Base-by-base conservation (phyloP, 768 basidiomycete genomes). In the Tulasnella sp. region DNA sequence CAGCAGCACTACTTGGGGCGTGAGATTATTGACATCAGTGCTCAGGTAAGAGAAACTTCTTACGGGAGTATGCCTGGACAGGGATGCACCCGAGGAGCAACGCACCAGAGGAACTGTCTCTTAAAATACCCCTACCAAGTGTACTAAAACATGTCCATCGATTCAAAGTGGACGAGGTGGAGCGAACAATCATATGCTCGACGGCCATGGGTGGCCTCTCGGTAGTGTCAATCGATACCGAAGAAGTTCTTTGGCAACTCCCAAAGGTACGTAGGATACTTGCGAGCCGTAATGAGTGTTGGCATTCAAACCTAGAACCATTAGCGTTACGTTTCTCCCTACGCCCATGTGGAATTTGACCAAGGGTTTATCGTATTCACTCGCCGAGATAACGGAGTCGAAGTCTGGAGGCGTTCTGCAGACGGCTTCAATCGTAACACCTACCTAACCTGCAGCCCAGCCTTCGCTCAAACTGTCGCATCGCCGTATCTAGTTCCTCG, bases 311-410 rank as follows among this genome's bases (percentile, higher is more conserved):
- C 77, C n/a, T 80, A 44, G 75, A 41, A 20, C 37, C 24, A 60
- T 44, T 82, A 92, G 90, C 83, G 81, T 28, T 88, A 91, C 83
- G 89, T 93, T 12, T 46, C 58, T 12, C 82, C 83, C 12, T 89
- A 87, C 73, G 93, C 93, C 0, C 94, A 95, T 83, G 89, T 90
- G 82, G 94, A 95, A 85, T 96, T 94, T 82, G 90, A 87, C 20
- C 86, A 89, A 41, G 94, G 94, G 12, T 94, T 90, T 83, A 86
- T 94, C 73, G 86, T 95, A 73, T 93, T 94, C 84, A 92, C 94
- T 83, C 89, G 92, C 42, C 72, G 84, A 31, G 88, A 87, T 12
- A 83, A 86, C 81, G 60, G n/a, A 16, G 92, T 92, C 82, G 94
- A 96, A 84, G 90, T 94, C 20, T 96, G 94, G 94, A 87, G 92